Conservation (phyloP, 108 stramenopile genomes). For the Skeletonema tropicum region DNA sequence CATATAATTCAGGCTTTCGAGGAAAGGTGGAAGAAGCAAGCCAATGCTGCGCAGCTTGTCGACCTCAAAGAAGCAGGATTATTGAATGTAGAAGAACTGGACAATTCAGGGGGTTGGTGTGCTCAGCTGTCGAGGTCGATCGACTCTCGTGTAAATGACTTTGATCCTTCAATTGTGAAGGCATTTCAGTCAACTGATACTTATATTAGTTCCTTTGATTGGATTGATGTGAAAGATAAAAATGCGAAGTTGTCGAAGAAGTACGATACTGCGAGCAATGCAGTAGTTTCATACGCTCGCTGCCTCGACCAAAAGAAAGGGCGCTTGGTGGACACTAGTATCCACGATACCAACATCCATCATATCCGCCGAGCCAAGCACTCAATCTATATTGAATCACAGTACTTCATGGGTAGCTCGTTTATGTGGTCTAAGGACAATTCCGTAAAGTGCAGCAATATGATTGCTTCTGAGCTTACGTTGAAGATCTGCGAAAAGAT, state of each 20-base stretch:
- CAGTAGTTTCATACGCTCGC: conserved; percentile 17
- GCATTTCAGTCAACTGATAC: not conserved
- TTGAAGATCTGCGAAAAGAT: conserved; percentile 70
- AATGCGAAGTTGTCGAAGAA: conserved; percentile 18
- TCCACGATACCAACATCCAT: conserved; percentile 50
- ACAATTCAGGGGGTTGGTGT: conserved; percentile 48
- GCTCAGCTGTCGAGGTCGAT: conserved; percentile 56
- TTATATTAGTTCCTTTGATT: conserved; percentile 2
- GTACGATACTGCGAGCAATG: conserved; percentile 22
- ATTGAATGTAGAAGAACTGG: conserved; percentile 13
- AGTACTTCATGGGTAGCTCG: conserved; percentile 61
- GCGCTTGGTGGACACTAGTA: conserved; percentile 42
- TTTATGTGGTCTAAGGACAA: conserved; percentile 50
- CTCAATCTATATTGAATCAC: conserved; percentile 63
- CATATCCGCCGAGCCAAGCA: conserved; percentile 61
- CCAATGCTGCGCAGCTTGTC: conserved; percentile 32
- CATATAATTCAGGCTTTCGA: conserved; percentile 53
- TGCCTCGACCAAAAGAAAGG: conserved; percentile 51
- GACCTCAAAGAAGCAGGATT: conserved; percentile 24
- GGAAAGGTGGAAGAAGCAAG: conserved; percentile 61
- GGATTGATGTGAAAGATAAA: conserved; percentile 28
- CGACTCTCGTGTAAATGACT: conserved; percentile 47
- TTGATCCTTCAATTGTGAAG: conserved; percentile 34
- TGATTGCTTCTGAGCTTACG: conserved; percentile 63
- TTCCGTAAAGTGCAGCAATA: conserved; percentile 52